Base-by-base conservation (phyloP, 1,284 basidiomycete species). In the Gomphus sp. region DNA sequence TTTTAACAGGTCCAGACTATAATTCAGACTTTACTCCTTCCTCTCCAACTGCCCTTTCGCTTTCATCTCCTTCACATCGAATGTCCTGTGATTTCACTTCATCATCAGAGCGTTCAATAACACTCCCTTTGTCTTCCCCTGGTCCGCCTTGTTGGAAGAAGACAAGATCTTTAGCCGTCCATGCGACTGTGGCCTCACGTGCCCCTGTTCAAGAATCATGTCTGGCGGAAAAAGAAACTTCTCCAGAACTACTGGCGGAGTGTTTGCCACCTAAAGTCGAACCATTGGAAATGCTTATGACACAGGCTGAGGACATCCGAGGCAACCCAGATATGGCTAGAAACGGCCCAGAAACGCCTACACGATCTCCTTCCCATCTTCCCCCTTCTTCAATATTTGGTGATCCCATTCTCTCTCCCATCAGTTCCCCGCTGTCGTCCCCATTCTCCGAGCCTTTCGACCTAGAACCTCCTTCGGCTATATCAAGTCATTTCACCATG, bases 351-450 rank as follows among this genome's bases (percentile, higher is more conserved):
- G n/a, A 36, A 25, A 39, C 18, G 11, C 47, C 18, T 34, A 16
- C 31, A 28, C 33, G 25, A 31, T 59, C 58, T 9, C 28, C 39
- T 55, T 54, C 58, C 2, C 58, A 45, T 49, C 47, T 49, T 34
- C 39, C 52, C 18, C 39, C 48, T 12, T 34, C 47, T 25, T 36
- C 34, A 10, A 16, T 53, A 3, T 28, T 33, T n/a, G 34, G 14
- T 9, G 39, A 45, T 28, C 28, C 45, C n/a, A 18, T 25, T 4
- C 45, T 59, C 6, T 59, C 58, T 10, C 58, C 58, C 34, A 25
- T 59, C 3, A 59, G 52, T 28, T 59, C 58, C 7, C 34, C 39
- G 45, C 4, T 59, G 4, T 59, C 58, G n/a, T 59, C 58, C 9
- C 52, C 52, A 28, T 44, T 59, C 14, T 52, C 33, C 8, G 34